These are phyloP conservation scores for Oenanthe sinensis DNA, from an alignment of 129 eudicot species.

Conservation along the genomic window DNA sequence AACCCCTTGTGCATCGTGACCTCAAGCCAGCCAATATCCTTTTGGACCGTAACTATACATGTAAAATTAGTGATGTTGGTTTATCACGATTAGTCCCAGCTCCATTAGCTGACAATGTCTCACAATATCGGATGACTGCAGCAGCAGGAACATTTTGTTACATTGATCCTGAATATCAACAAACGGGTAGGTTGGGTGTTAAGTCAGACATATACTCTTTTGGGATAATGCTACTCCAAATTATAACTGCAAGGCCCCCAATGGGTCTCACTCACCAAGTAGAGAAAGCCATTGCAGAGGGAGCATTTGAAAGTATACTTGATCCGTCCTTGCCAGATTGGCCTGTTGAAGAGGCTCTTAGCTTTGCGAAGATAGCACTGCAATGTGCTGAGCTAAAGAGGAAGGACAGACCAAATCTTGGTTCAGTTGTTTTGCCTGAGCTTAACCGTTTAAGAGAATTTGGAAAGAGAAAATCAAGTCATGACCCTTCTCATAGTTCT, in stretches of 20 bases:
- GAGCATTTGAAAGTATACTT: constrained; percentile 38
- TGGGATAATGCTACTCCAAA: constrained; percentile 53
- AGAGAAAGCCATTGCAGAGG: constrained; percentile 37
- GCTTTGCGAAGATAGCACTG: constrained; percentile 41
- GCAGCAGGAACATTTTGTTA: constrained; percentile 77
- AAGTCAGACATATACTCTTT: constrained; percentile 55
- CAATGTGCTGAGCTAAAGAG: constrained; percentile 43
- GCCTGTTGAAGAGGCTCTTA: constrained; percentile 52
- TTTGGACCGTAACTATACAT: constrained; percentile 35
- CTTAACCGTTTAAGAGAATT: constrained; percentile 34
- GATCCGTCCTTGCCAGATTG: constrained; percentile 50
- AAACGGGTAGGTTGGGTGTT: constrained; percentile 49
- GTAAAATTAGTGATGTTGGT: constrained; percentile 69
- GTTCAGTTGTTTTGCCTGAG: constrained; percentile 40
- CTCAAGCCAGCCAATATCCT: constrained; percentile 68
- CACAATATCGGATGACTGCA: constrained; percentile 56
- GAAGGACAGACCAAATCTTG: constrained; percentile 58
- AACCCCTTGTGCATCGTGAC: constrained; percentile 72
- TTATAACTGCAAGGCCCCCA: constrained; percentile 50
- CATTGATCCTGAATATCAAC: constrained; percentile 73
- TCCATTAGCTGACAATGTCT: constrained; percentile 42
- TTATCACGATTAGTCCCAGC: constrained; percentile 54
- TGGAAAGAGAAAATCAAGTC: constrained; percentile 16
- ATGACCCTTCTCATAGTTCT: constrained; percentile 4
- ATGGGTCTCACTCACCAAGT: constrained; percentile 64